These are phyloP conservation scores for Geotrichum carabidarum DNA, from an alignment of 1,139 yeast genomes.

Conservation along the genomic window DNA sequence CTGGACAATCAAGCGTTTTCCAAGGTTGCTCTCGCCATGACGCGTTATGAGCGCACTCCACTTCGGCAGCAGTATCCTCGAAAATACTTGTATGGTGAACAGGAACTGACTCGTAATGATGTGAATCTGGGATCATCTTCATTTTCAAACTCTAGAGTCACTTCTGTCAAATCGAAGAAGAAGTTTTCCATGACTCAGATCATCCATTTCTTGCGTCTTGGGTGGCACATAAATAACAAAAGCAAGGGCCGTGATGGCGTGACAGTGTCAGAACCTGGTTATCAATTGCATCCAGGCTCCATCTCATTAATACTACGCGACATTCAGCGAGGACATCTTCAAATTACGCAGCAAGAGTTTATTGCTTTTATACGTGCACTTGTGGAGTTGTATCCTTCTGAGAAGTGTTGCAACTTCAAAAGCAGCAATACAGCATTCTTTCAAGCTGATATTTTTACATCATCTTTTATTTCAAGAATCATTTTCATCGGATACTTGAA, in stretches of 20 bases:
- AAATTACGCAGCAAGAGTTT: constrained; percentile 1
- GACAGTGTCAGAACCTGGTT: constrained; percentile 1
- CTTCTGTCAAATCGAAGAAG: background rate
- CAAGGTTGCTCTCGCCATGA: constrained; percentile 9
- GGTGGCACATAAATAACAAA: constrained; percentile 2
- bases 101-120: background rate
- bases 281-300: constrained; percentile 8
- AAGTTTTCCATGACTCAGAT: constrained; percentile 7
- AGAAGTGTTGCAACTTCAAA: background rate
- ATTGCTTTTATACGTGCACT: constrained; percentile 1
- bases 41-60: background rate
- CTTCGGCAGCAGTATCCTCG: background rate
- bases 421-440: background rate
- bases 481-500: constrained; percentile 10
- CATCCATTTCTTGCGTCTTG: constrained; percentile 5
- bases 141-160: background rate
- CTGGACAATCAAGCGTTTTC: background rate
- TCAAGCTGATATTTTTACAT: constrained; percentile 8
- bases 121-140: background rate
- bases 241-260: background rate
- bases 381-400: constrained; percentile 9
- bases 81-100: background rate
- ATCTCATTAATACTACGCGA: constrained; percentile 6
- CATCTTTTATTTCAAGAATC: constrained; percentile 1
- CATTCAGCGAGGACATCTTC: constrained; percentile 6